Evolutionary conservation across 371 early-diverging fungal genomes (phyloP).

Genomic region (Syncephalastrum racemosum): DNA sequence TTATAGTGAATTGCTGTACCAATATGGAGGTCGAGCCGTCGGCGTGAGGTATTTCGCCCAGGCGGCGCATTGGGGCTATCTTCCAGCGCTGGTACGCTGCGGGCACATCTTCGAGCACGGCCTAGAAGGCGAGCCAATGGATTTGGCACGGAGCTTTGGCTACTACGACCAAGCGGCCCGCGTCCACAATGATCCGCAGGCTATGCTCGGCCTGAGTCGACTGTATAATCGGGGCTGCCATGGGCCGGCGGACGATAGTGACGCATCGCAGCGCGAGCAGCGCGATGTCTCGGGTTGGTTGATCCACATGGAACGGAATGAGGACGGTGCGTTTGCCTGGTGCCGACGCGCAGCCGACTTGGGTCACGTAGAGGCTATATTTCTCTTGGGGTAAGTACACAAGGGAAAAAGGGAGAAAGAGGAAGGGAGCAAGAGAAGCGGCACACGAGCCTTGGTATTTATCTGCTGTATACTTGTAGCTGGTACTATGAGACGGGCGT

Average conservation of each 20-base stretch:
- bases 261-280: slow-evolving; percentile 8
- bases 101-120: slow-evolving; percentile 31
- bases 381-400: slow-evolving; percentile 14
- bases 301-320: slow-evolving; percentile 30
- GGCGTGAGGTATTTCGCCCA: slow-evolving; percentile 19
- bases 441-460: slow-evolving; percentile 7
- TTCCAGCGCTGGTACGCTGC: slow-evolving; percentile 17
- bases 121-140: slow-evolving; percentile 15
- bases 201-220: slow-evolving; percentile 32
- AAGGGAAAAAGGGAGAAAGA: slow-evolving; percentile 33
- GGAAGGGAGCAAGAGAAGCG: neutral
- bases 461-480: slow-evolving; percentile 9
- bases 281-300: slow-evolving; percentile 41
- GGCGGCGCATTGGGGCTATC: slow-evolving; percentile 23
- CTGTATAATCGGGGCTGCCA: slow-evolving; percentile 24
- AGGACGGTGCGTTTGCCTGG: slow-evolving; percentile 49
- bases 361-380: slow-evolving; percentile 36
- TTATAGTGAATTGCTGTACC: too few relatives aligned
- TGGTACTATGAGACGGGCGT: slow-evolving; percentile 33
- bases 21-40: slow-evolving; percentile 14
- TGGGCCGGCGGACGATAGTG: slow-evolving; percentile 19
- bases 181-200: slow-evolving; percentile 12
- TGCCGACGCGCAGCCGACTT: slow-evolving; percentile 41
- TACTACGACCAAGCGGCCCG: slow-evolving; percentile 25
- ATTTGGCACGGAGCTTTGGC: slow-evolving; percentile 19